A percentile compares a stretch with the other conserved stretches of the same genome.
These are phyloP conservation scores for Selenicereus undatus DNA, from an alignment of 148 eudicot genomes.

Conservation along the genomic window DNA sequence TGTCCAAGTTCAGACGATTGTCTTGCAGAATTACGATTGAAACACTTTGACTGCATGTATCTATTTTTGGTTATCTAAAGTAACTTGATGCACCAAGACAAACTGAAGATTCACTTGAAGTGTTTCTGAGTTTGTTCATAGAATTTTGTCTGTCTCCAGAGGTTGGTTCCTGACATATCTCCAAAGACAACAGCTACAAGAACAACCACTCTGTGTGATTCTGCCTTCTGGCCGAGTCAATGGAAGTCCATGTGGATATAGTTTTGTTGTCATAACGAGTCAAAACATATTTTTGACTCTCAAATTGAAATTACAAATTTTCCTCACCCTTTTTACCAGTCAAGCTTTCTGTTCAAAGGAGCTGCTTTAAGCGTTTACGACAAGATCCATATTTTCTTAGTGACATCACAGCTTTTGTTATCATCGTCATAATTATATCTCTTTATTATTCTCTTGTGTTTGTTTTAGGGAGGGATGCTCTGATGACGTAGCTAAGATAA, in stretches of 20 bases:
- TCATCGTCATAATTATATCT: too few species aligned
- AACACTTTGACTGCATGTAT: neutral
- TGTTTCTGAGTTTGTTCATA: neutral
- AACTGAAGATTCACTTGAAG: neutral
- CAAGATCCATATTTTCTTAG: too few species aligned
- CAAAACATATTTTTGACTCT: too few species aligned
- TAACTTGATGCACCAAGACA: neutral
- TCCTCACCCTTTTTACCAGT: too few species aligned
- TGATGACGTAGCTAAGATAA: too few species aligned
- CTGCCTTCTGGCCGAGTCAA: neutral
- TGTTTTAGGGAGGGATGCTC: too few species aligned
- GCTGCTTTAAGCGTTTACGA: too few species aligned
- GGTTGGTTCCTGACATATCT: neutral
- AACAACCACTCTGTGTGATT: neutral
- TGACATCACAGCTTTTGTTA: too few species aligned
- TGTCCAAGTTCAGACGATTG: neutral
- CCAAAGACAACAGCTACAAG: neutral
- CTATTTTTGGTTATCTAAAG: neutral
- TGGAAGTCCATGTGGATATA: neutral
- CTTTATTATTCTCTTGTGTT: too few species aligned
- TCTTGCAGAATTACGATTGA: neutral
- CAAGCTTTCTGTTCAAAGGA: neutral
- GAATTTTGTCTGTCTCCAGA: neutral
- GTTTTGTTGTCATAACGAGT: neutral
- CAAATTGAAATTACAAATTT: too few species aligned